Conservation (phyloP, 495 filamentous ascomycete genomes). For the Penicillium paxilli region DNA sequence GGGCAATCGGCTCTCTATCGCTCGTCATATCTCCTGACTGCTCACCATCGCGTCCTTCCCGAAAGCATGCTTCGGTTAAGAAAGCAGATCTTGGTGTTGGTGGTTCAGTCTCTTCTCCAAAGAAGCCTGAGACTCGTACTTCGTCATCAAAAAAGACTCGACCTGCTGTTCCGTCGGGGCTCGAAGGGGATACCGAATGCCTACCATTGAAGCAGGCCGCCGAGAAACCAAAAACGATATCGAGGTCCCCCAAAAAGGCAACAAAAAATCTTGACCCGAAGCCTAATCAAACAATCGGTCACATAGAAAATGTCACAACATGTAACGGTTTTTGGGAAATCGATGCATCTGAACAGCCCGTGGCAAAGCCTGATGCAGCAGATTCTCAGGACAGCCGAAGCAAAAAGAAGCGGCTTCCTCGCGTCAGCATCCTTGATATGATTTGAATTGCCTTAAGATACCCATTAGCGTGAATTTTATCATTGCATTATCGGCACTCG, state of each 20-base stretch:
- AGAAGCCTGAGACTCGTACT: too few species aligned
- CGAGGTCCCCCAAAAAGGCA: neutral
- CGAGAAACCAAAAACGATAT: neutral
- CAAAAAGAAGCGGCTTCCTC: conserved; percentile 36
- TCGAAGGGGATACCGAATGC: neutral
- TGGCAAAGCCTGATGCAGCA: neutral
- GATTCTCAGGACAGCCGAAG: conserved; percentile 4
- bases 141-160: too few species aligned
- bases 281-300: conserved; percentile 2
- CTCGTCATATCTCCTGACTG: conserved; percentile 9
- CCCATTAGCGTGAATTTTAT: neutral
- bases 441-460: conserved; percentile 12
- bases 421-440: conserved; percentile 42
- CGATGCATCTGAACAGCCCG: conserved; percentile 12
- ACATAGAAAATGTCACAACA: conserved; percentile 32
- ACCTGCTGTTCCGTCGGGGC: neutral
- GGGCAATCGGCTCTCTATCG: conserved; percentile 19
- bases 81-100: neutral
- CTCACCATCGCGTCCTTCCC: neutral
- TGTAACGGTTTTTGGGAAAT: conserved; percentile 37
- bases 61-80: neutral
- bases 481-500: too few species aligned
- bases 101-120: neutral
- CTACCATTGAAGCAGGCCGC: neutral
- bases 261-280: neutral